phyloP scores from a whole-genome alignment of 768 basidiomycete species.

The Pholiota conissans region DNA sequence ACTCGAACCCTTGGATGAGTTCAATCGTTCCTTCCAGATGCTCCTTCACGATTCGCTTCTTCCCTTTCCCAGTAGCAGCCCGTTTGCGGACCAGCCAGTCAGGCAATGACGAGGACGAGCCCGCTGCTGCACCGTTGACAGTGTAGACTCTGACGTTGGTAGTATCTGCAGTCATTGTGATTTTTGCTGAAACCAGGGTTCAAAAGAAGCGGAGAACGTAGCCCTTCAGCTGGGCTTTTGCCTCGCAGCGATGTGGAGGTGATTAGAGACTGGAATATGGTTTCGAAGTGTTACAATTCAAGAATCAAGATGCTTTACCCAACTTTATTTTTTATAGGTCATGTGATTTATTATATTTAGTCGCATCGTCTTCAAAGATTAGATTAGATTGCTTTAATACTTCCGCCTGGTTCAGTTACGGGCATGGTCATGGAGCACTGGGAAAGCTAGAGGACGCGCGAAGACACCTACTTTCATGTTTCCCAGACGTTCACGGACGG shows the following conservation, averaged over 20 bases:
- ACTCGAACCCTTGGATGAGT: slow-evolving; percentile 94
- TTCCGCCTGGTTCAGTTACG: too few relatives aligned
- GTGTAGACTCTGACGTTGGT: slow-evolving; percentile 75
- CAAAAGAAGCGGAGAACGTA: neutral
- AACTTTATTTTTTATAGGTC: neutral
- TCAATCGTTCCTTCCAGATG: slow-evolving; percentile 85
- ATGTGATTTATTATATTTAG: slow-evolving; percentile 1
- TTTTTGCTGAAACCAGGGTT: neutral
- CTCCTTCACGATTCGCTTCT: slow-evolving; percentile 66
- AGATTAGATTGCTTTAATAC: neutral
- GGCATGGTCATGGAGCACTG: too few relatives aligned
- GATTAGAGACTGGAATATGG: neutral
- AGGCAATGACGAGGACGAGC: slow-evolving; percentile 88
- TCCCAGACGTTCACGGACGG: neutral
- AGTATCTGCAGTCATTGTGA: slow-evolving; percentile 21
- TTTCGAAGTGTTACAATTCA: neutral
- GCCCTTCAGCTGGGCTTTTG: neutral
- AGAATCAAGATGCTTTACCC: too few relatives aligned
- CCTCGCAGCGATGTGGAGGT: neutral
- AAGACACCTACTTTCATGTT: neutral
- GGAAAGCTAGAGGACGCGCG: too few relatives aligned
- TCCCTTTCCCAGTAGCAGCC: slow-evolving; percentile 62
- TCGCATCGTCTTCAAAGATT: neutral
- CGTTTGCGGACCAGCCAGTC: slow-evolving; percentile 89
- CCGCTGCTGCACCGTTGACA: slow-evolving; percentile 88